Percentiles rank a stretch among this genome's conserved stretches.
phyloP scores from a whole-genome alignment of 371 early-diverging fungal genomes.

The Smittium culicis region DNA sequence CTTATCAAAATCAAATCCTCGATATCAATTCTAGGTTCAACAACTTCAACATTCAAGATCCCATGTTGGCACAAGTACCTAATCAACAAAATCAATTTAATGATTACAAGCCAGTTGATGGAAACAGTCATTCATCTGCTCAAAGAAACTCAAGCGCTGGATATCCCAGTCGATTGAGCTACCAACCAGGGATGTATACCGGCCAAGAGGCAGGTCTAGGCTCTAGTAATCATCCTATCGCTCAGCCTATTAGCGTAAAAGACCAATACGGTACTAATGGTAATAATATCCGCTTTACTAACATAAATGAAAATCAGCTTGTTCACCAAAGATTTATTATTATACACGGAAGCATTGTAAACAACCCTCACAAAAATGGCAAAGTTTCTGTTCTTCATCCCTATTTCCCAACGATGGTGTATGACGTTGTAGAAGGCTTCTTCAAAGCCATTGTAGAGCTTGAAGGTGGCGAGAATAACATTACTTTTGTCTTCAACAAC shows the following conservation, averaged over 20 bases:
- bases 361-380: conserved; percentile 22
- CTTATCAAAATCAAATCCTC: too few species aligned
- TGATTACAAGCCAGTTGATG: too few species aligned
- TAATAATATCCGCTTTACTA: conserved; percentile 25
- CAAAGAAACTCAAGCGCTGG: too few species aligned
- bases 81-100: too few species aligned
- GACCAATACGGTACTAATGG: not conserved
- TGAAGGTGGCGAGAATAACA: conserved; percentile 38
- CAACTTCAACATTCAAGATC: too few species aligned
- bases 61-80: too few species aligned
- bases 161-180: too few species aligned
- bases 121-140: too few species aligned
- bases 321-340: conserved; percentile 47
- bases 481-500: conserved; percentile 31
- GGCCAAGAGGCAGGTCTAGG: too few species aligned
- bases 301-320: conserved; percentile 36
- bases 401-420: conserved; percentile 36
- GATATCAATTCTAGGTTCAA: too few species aligned
- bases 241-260: not conserved
- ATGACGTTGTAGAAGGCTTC: conserved; percentile 41
- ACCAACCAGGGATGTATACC: too few species aligned
- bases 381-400: conserved; percentile 33
- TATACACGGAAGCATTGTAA: conserved; percentile 37
- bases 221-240: too few species aligned
- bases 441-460: conserved; percentile 50